Evolutionary conservation across 2,329 filamentous ascomycete genomes (phyloP), one percentile per base, ranked within the genome.

Genomic region (Fusarium sp.): DNA sequence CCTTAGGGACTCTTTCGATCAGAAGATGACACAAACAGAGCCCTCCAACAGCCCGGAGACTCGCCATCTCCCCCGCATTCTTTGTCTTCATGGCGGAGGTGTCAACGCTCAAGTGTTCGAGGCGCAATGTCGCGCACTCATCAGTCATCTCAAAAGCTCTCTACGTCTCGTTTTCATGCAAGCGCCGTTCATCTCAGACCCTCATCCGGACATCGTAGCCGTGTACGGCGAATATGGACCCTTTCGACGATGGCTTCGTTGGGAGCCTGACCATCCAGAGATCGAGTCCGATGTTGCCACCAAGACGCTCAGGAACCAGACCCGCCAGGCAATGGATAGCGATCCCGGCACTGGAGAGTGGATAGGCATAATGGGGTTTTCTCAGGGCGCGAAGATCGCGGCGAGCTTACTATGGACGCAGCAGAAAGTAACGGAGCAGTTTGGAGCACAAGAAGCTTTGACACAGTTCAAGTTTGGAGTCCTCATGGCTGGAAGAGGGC

Each of bases 31-130:
- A n/a, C 68, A 71, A 51, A 65, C 66, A 43, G 47, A 64, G 4
- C 58, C 60, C 22, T 56, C 44, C 7, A 44, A 25, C 19, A 32
- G 37, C 10, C 27, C 50, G 7, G 58, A 66, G 14, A 62, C 65
- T 14, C 73, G 74, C 17, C 53, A 68, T 60, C 80, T 84, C 27
- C 91, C 91, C 4, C 89, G 91, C 61, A 88, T 94, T 70, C 88
- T 94, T 70, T 94, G 91, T 78, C 87, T 94, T n/a, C 92, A 94
- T 77, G 92, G 92, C 75, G 92, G 91, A 72, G 92, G 92, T 63
- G 88, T 90, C 67, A 93, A 91, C 73, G 88, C 85, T n/a, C 75
- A 83, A 40, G 87, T 93, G 76, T 94, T 94, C 81, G 81, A 84
- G 63, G 77, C 85, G 13, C 92, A 94, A 79, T 87, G 88, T 70